These are phyloP conservation scores for Geranomyces michiganensis DNA, from an alignment of 192 early-diverging fungal species.

Conservation along the genomic window DNA sequence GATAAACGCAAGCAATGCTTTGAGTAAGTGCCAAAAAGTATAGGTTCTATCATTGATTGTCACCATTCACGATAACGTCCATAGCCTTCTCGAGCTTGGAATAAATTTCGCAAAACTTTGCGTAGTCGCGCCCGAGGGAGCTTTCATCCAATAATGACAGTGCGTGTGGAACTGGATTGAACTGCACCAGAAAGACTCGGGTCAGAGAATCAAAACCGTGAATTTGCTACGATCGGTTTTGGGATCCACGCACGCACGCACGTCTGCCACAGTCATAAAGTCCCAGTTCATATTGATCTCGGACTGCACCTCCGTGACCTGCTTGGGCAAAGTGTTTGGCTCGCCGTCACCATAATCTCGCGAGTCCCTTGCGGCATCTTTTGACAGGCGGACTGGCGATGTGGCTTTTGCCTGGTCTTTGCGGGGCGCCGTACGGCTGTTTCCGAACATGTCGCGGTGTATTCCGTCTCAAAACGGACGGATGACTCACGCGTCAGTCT, in stretches of 20 bases:
- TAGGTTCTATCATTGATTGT: too few relatives aligned
- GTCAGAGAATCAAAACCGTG: neutral
- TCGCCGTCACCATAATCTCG: slow-evolving; percentile 20
- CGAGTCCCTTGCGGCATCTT: neutral
- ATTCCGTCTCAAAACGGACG: too few relatives aligned
- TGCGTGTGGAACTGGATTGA: slow-evolving; percentile 60
- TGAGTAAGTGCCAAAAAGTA: too few relatives aligned
- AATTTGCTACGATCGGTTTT: neutral
- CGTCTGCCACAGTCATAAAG: slow-evolving; percentile 56
- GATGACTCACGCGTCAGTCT: too few relatives aligned
- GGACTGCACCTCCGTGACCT: slow-evolving; percentile 47
- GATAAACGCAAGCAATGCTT: neutral
- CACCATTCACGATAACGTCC: slow-evolving; percentile 65
- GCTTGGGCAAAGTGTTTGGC: slow-evolving; percentile 44
- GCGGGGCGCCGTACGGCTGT: neutral
- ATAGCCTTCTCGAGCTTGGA: slow-evolving; percentile 54
- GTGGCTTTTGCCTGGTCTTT: neutral
- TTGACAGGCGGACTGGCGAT: neutral
- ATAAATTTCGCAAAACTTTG: slow-evolving; percentile 48
- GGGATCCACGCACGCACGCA: slow-evolving; percentile 9
- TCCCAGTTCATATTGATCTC: slow-evolving; percentile 52
- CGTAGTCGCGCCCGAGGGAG: slow-evolving; percentile 51
- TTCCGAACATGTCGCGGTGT: slow-evolving; percentile 1
- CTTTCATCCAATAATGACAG: slow-evolving; percentile 58
- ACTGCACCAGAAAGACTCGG: slow-evolving; percentile 34